Evolutionary conservation across 768 basidiomycete species (phyloP).

Genomic region (Rhodocollybia butyracea): DNA sequence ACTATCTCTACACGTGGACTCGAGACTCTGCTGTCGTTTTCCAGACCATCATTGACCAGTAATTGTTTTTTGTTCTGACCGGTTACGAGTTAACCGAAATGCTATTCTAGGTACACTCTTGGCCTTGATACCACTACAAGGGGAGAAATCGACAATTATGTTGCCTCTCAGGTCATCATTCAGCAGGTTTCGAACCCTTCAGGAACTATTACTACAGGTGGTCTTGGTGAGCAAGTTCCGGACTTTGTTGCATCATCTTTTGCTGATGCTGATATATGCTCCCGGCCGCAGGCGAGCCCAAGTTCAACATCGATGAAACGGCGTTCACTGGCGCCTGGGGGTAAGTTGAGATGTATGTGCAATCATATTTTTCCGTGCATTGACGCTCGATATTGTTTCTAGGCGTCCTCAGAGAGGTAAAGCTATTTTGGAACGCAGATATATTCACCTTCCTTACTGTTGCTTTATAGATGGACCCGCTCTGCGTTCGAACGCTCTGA

Average conservation of each 20-base stretch:
- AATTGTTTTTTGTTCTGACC: constrained; percentile 27
- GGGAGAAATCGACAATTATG: constrained; percentile 53
- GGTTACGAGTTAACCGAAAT: constrained; percentile 33
- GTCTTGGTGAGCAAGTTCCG: constrained; percentile 57
- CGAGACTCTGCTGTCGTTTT: constrained; percentile 75
- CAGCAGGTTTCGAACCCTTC: constrained; percentile 72
- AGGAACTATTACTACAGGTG: constrained; percentile 60
- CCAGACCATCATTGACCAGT: constrained; percentile 55
- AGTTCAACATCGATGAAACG: constrained; percentile 56
- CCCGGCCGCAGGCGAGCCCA: constrained; percentile 35
- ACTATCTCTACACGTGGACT: constrained; percentile 77
- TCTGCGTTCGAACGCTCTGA: constrained; percentile 65
- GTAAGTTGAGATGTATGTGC: constrained; percentile 15
- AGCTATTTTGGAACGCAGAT: constrained; percentile 7
- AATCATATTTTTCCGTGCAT: not conserved
- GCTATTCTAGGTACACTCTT: constrained; percentile 32
- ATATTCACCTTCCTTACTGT: not conserved
- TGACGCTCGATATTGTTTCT: not conserved
- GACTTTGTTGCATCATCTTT: not conserved
- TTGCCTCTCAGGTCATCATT: constrained; percentile 50
- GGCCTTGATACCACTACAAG: constrained; percentile 53
- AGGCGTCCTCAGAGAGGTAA: constrained; percentile 62
- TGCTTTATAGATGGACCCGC: constrained; percentile 60
- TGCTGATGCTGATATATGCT: not conserved
- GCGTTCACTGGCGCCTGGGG: constrained; percentile 61